Conservation (phyloP, 2,329 filamentous ascomycete species). For the Aspergillus aculeatinus region DNA sequence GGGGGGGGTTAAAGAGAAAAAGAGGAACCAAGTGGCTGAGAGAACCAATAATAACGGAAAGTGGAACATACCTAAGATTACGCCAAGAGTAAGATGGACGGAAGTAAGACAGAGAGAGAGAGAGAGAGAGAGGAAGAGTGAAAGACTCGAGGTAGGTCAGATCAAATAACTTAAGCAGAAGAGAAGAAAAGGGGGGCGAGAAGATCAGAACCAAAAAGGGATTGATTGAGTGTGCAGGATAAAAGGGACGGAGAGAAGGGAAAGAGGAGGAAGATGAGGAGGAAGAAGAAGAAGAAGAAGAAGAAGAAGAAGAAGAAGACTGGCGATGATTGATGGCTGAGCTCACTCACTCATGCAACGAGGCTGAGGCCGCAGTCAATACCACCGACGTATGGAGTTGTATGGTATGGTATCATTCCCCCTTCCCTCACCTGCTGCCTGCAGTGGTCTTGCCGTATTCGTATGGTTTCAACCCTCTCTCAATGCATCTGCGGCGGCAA, state of each 20-base stretch:
- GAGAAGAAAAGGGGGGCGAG: slow-evolving; percentile 1
- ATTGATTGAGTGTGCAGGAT: neutral
- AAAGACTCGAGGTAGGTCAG: neutral
- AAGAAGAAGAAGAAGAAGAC: slow-evolving; percentile 1
- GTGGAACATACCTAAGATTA: slow-evolving; percentile 22
- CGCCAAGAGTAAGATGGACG: slow-evolving; percentile 20
- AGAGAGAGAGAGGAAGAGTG: slow-evolving; percentile 13
- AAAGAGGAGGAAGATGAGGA: neutral
- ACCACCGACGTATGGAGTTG: neutral
- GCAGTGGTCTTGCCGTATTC: too few relatives aligned
- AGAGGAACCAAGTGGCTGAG: neutral
- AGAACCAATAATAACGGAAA: slow-evolving; percentile 18
- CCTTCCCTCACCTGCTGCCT: neutral
- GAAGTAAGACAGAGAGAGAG: neutral
- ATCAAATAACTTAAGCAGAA: neutral
- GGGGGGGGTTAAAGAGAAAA: neutral
- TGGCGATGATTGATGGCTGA: neutral
- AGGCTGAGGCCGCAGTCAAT: neutral
- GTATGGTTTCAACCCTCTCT: neutral
- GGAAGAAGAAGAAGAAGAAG: neutral
- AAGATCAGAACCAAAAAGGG: slow-evolving; percentile 4
- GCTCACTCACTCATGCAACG: neutral
- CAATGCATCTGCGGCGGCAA: neutral
- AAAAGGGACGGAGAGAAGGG: slow-evolving; percentile 4
- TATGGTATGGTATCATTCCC: neutral